Conservation (phyloP, 441 rosid species). For the Populus hybrid region DNA sequence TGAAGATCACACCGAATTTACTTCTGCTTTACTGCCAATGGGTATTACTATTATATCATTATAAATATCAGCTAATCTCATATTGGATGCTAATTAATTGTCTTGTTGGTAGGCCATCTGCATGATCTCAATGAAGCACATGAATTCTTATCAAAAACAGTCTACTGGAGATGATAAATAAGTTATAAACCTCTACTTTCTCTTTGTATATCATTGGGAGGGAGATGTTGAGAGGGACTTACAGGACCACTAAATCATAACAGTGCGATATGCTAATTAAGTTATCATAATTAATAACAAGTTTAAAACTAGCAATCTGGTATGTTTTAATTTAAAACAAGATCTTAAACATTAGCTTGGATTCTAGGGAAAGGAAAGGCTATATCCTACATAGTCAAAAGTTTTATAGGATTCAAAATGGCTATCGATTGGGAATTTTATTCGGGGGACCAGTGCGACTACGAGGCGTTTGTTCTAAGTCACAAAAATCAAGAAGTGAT, state of each 20-base stretch:
- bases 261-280: conserved; percentile 53
- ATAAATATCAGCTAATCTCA: background rate
- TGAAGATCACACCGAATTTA: background rate
- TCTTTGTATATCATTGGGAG: conserved; percentile 8
- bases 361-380: conserved; percentile 38
- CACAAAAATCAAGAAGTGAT: background rate
- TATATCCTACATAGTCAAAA: conserved; percentile 32
- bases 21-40: background rate
- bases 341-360: conserved; percentile 17
- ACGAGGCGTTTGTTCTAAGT: background rate
- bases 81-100: conserved; percentile 4
- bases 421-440: conserved; percentile 9
- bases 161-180: background rate
- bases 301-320: conserved; percentile 1
- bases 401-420: conserved; percentile 24
- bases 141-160: conserved; percentile 9
- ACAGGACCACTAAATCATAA: conserved; percentile 60
- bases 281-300: conserved; percentile 31
- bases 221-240: conserved; percentile 1
- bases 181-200: background rate
- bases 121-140: conserved; percentile 5
- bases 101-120: conserved; percentile 18
- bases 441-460: conserved; percentile 19
- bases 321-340: conserved; percentile 10
- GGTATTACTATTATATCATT: background rate